Base-by-base conservation (phyloP, 441 rosid species). In the Eruca vesicaria region DNA sequence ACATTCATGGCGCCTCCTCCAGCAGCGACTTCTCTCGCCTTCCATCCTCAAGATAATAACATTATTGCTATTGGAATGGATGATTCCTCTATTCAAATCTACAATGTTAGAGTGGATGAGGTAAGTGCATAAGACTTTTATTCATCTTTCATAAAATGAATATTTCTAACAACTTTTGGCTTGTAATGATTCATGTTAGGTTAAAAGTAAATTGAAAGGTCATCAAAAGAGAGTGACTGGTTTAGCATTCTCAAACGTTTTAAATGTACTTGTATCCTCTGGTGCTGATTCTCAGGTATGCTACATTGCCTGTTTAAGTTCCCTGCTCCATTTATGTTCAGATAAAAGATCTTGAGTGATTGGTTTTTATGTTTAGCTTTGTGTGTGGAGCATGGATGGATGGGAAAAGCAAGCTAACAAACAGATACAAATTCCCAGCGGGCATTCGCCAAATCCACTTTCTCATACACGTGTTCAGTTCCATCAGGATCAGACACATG, bases 381-480 rank as follows among this genome's bases (percentile, higher is more conserved):
- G 87, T 68, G 88, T 86, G 79, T 79, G 81, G 81, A 73, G 81
- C 72, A 78, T 86, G 18, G 99, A 91, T 77, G 96, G 87, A 61
- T 95, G 99, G 99, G 98, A 86, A 84, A 92, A 84, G 84, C 99
- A 90, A 85, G 74, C 89, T 9, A 86, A 84, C 72, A 90, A 86
- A 75, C 82, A 82, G 82, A 82, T 95, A 85, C 84, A 76, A 71
- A 73, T 87, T 78, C 88, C 86, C 1, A 50, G 63, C 18, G 85
- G 84, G 67, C 79, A 80, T 74, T 69, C 53, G 1, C 63, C 86
- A 74, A 73, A 83, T 56, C 84, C 86, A 66, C 82, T 80, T 64
- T 80, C 89, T 43, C 84, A 81, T 36, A 87, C 89, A 32, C 81
- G 89, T 23, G 88, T 84, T 68, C 91, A 86, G 33, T 86, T 87